Conservation (phyloP, 345 rosid genomes). For the Geranium brycei region DNA sequence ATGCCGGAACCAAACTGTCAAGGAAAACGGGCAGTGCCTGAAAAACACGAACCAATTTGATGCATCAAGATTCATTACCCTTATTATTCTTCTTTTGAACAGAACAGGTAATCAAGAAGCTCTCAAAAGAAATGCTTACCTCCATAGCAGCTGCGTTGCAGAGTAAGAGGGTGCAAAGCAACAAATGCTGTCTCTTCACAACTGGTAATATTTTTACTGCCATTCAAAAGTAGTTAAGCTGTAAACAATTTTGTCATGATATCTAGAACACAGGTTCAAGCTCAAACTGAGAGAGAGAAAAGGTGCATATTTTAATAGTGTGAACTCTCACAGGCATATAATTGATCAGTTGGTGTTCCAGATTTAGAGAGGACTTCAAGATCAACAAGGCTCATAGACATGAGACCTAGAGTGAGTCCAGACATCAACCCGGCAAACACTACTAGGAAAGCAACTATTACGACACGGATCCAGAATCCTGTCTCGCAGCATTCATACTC, state of each 20-base stretch:
- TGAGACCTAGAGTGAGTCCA: slow-evolving; percentile 80
- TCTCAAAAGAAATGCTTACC: slow-evolving; percentile 26
- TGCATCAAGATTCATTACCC: neutral
- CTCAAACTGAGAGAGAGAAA: too few species aligned
- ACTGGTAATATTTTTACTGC: slow-evolving; percentile 88
- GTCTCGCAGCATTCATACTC: too few species aligned
- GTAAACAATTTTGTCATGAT: too few species aligned
- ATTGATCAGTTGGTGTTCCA: slow-evolving; percentile 31
- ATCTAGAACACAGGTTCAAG: too few species aligned
- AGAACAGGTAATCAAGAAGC: neutral
- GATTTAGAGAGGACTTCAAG: slow-evolving; percentile 71
- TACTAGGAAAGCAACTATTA: slow-evolving; percentile 22
- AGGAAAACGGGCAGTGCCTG: slow-evolving; percentile 96
- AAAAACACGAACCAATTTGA: neutral
- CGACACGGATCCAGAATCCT: too few species aligned
- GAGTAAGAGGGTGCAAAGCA: slow-evolving; percentile 76
- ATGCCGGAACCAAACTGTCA: slow-evolving; percentile 59
- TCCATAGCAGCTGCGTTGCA: slow-evolving; percentile 99
- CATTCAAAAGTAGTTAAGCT: too few species aligned
- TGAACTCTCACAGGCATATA: too few species aligned
- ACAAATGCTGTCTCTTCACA: slow-evolving; percentile 75
- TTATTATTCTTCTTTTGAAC: neutral
- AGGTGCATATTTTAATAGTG: too few species aligned
- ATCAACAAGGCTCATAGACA: slow-evolving; percentile 79
- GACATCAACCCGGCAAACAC: slow-evolving; percentile 85